Base-by-base conservation (phyloP, 305 asterid species). In the Fraxinus baroniana region DNA sequence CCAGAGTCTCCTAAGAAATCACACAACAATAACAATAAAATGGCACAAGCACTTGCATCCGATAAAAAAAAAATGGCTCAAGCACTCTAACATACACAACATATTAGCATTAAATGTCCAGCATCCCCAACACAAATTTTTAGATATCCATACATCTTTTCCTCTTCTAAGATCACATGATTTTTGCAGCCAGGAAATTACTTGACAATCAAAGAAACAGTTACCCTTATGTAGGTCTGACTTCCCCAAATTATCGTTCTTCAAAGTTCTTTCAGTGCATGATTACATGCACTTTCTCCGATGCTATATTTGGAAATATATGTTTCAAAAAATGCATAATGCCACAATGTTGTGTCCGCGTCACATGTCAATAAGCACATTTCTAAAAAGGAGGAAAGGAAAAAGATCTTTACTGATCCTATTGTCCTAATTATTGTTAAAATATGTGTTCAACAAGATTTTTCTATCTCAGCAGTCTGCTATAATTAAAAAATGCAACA, bases 401-500 rank as follows among this genome's bases (percentile, higher is more conserved):
- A 28, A 17, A 78, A 30, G 30, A 24, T 32, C 79, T 30, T 81
- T 55, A 46, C n/a, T 24, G 60, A 55, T 64, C 73, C 79, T 20
- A 76, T 52, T 52, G 71, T 37, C 10, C 15, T 62, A 71, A 39
- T 80, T 36, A 22, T 62, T 24, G 73, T 64, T 10, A 64, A 64
- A 22, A 64, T 24, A 3, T 24, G 30, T 22, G 8, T 44, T 78
- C 78, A 73, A 60, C 44, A 80, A 46, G 4, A 74, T 39, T 80
- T 85, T 74, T 24, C 33, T 66, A 24, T 55, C 75, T 39, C 0
- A 78, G 18, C 35, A 78, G 28, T 30, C 62, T 66, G 49, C 78
- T 37, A 62, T 64, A 36, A 22, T 74, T 8, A 75, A 81, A 70
- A 81, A 7, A 24, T 8, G 82, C 30, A 77, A 62, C 84, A 32